Evolutionary conservation across 805 yeast species (phyloP).

Genomic region (Wickerhamiella allomyrinae): DNA sequence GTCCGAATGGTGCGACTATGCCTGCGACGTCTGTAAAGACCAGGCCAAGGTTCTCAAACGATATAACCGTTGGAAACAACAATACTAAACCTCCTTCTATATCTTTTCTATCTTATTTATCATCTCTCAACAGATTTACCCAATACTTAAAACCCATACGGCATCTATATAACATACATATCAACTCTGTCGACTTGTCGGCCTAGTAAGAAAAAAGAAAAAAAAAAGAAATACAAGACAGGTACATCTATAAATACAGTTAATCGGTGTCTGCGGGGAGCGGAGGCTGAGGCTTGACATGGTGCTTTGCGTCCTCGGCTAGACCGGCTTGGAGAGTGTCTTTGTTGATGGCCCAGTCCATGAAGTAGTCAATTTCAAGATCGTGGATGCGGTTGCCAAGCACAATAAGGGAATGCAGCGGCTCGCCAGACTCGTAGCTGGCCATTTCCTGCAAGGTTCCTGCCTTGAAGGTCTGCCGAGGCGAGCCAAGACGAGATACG

Average conservation of each 20-base stretch:
- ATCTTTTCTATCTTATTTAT: not conserved
- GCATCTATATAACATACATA: too few relatives aligned
- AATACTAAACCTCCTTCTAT: not conserved
- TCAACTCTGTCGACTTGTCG: too few relatives aligned
- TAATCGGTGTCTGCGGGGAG: not conserved
- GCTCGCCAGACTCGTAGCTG: constrained; percentile 83
- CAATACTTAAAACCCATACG: too few relatives aligned
- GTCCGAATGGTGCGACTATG: constrained; percentile 38
- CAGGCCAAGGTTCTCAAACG: constrained; percentile 6
- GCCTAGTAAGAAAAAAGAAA: not conserved
- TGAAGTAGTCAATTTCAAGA: constrained; percentile 71
- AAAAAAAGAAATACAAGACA: not conserved
- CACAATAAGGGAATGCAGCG: constrained; percentile 80
- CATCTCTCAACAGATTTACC: not conserved
- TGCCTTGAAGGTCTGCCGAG: constrained; percentile 67
- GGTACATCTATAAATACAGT: not conserved
- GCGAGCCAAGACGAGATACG: constrained; percentile 80
- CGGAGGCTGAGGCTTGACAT: not conserved
- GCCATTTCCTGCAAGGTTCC: constrained; percentile 68
- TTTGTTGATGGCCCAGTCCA: constrained; percentile 56
- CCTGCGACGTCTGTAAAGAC: constrained; percentile 69
- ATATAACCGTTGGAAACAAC: constrained; percentile 11
- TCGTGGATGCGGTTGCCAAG: constrained; percentile 90
- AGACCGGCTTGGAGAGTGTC: constrained; percentile 36
- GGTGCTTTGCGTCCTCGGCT: constrained; percentile 23